Evolutionary conservation across 495 filamentous ascomycete species (phyloP), one percentile per base, ranked within the genome.

Genomic region (Neurospora discreta): DNA sequence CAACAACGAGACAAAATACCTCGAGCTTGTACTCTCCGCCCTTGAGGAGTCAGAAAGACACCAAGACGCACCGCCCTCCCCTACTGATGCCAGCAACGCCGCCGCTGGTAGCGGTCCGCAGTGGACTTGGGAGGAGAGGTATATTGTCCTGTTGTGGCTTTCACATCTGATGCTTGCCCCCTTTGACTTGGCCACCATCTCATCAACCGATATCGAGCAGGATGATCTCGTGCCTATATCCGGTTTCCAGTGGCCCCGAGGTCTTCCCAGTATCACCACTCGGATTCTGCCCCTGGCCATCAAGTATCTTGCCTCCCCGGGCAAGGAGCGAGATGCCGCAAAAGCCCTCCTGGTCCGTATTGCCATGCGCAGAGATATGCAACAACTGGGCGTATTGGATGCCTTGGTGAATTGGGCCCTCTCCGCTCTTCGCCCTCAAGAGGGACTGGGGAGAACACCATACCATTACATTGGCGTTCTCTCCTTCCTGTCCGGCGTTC

Each of bases 161-260:
- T 94, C 92, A 3, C 96, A 98, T 80, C 83, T 98, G 3, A 85
- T 97, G 75, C 87, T 98, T n/a, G 92, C 92, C 15, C 95, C 95
- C 0, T 98, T 98, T 80, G 95, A 97, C 75, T 84, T 99, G 69
- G 84, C 89, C 23, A 92, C 91, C 9, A 91, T 99, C 70, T 97
- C 95, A 4, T 90, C 90, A 11, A 83, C 81, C 42, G 79, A 82
- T 5, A 75, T 78, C 0, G 82, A 80, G 11, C 80, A 83, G n/a
- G 77, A 79, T 38, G 76, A 78, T 58, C 72, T 77, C 20, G 75
- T 77, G 11, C 41, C 26, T 13, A 76, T 81, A 9, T 71, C 78
- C 5, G 82, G 82, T 11, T 80, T 90, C 23, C 74, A 78, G 43
- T 85, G 85, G 79, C 85, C 89, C 0, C 33, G 70, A 5, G 76